Evolutionary conservation across 805 yeast genomes (phyloP), one percentile per base, ranked within the genome.

Genomic region (Saccharomyces paradoxus): DNA sequence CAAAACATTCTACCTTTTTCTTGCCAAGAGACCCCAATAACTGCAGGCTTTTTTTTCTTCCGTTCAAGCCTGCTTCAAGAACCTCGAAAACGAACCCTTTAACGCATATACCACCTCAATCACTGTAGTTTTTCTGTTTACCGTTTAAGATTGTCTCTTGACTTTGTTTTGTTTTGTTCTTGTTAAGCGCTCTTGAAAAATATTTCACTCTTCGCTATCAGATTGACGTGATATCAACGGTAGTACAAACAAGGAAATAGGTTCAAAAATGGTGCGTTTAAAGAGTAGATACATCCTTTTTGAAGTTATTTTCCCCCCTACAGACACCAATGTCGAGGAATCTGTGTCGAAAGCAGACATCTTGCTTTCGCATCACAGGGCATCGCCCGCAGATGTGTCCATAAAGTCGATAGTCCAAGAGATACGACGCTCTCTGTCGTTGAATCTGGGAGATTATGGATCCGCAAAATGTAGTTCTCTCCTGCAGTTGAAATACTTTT

Each of bases 231-330:
- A 7, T 31, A 37, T 8, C 12, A 37, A 17, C 4, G 17, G 44
- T 37, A 3, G 22, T 8, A 7, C 13, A 17, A 37, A 9, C 44
- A 17, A 21, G 9, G 24, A 21, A 37, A 10, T 12, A n/a, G 3
- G 10, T 5, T 31, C 10, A 26, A 27, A 24, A 29, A 91, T 91
- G 98, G 98, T 91, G 14, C 80, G 98, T 63, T 75, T 91, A 29
- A 91, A 91, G 68, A 83, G 90, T 17, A 74, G 98, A 60, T 91
- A 92, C 63, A 76, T 91, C 12, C 75, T 90, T 3, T 91, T 92
- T 67, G 96, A 90, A 60, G 70, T 91, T 0, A 68, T 87, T 4
- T 83, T 83, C 59, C 96, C 96, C 0, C 79, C 77, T 3, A 51
- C 69, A 3, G 59, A 56, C 0, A 61, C 61, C 1, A 64, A 61